These are phyloP conservation scores for Diplotaxis tenuifolia DNA, from an alignment of 345 rosid genomes.

Conservation along the genomic window DNA sequence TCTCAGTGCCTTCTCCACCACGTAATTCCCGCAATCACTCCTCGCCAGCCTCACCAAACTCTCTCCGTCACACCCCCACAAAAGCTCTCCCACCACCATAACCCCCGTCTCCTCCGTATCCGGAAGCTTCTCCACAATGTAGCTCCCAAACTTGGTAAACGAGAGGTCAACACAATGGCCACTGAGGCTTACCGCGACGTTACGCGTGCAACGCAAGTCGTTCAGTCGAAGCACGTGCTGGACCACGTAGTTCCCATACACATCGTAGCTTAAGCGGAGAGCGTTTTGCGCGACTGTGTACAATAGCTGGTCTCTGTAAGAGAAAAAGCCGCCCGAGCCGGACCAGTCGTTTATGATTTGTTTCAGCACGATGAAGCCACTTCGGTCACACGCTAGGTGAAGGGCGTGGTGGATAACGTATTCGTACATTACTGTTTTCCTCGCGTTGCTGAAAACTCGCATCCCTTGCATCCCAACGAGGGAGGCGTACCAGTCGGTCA, in stretches of 20 bases:
- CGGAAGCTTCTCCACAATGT: conserved; percentile 16
- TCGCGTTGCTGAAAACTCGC: not conserved
- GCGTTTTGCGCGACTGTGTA: not conserved
- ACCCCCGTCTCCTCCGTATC: not conserved
- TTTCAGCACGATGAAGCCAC: conserved; percentile 14
- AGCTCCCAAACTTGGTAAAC: conserved; percentile 24
- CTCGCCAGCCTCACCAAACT: conserved; percentile 22
- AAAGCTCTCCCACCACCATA: not conserved
- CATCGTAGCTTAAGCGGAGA: not conserved
- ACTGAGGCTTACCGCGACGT: not conserved
- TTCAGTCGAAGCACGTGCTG: not conserved
- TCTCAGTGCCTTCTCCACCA: conserved; percentile 12
- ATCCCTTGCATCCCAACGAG: not conserved
- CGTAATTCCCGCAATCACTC: conserved; percentile 16
- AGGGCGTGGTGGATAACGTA: not conserved
- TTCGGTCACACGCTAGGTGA: not conserved
- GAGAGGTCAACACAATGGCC: not conserved
- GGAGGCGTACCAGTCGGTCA: conserved; percentile 3
- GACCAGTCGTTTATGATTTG: conserved; percentile 4
- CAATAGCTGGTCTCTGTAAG: not conserved
- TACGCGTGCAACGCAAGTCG: not conserved
- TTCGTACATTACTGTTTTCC: not conserved
- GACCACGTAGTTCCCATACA: not conserved
- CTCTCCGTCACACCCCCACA: not conserved
- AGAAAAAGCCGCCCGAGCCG: not conserved